Base-by-base conservation (phyloP, 495 filamentous ascomycete genomes). In the Penicillium steckii region DNA sequence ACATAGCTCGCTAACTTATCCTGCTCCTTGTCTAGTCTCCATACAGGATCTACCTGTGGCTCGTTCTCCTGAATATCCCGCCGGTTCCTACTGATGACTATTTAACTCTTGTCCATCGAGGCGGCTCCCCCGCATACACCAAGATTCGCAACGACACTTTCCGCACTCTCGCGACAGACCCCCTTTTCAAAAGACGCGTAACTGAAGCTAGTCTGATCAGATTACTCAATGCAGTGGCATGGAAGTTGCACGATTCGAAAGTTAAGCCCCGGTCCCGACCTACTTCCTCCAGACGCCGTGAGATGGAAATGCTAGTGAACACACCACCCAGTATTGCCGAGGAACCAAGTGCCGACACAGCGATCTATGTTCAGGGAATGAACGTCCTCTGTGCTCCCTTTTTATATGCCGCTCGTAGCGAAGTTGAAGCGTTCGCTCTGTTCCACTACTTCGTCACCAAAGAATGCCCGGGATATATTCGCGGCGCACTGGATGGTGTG, bases 121-220 rank as follows among this genome's bases (percentile, higher is more conserved):
- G 92, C 43, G 86, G 93, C 9, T 97, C 92, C 1, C 91, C 91
- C 2, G 91, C 90, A 12, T 95, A 99, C 68, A 83, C 89, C 38
- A 99, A 99, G 70, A 99, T 99, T 63, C 88, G 91, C 61, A 95
- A 99, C 59, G 94, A 99, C 66, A 96, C 94, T 23, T 97, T 97
- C 64, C 90, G 94, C 56, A 99, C 94, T 0, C 73, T 99, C 8
- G 90, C 92, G 8, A 97, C 92, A 24, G 93, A 99, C 62, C 91
- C 92, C 18, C 84, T 97, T 26, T 99, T 97, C 75, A 89, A 94
- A 42, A 87, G 94, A 18, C 85, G 93, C 35, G 94, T 99, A 48
- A 93, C 89, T 26, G 95, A 97, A 67, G 94, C 95, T 22, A 95
- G 89, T 64, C 75, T 99, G 15, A 97, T 96, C 43, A 90, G 94